Conservation (phyloP, 2,329 filamentous ascomycete species). For the Pyrenophora graminea region DNA sequence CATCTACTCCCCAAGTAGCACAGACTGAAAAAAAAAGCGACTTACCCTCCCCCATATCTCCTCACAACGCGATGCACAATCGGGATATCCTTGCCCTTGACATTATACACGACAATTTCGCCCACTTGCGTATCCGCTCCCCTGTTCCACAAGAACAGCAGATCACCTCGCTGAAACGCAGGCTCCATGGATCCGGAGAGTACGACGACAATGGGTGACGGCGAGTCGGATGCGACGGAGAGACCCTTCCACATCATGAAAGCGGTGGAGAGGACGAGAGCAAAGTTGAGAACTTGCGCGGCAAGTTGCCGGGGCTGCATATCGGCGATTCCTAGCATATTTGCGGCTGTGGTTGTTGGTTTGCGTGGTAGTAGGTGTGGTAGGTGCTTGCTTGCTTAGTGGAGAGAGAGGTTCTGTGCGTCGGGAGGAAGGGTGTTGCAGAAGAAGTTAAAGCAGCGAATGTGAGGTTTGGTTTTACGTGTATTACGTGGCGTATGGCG, state of each 20-base stretch:
- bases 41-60: slow-evolving; percentile 64
- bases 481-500: neutral
- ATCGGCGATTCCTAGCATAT: slow-evolving; percentile 56
- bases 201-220: slow-evolving; percentile 77
- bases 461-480: neutral
- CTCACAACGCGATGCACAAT: slow-evolving; percentile 94
- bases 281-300: slow-evolving; percentile 85
- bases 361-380: neutral
- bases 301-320: slow-evolving; percentile 80
- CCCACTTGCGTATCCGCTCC: slow-evolving; percentile 66
- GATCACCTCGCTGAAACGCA: slow-evolving; percentile 77
- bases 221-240: slow-evolving; percentile 71
- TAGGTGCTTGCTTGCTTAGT: too few species aligned
- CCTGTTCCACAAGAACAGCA: slow-evolving; percentile 78
- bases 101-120: slow-evolving; percentile 80
- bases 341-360: slow-evolving; percentile 15
- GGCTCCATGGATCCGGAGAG: slow-evolving; percentile 84
- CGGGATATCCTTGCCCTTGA: slow-evolving; percentile 91
- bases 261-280: slow-evolving; percentile 83
- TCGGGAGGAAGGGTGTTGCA: too few species aligned
- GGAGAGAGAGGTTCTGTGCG: too few species aligned
- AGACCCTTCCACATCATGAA: slow-evolving; percentile 94
- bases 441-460: too few species aligned
- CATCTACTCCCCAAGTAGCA: neutral
- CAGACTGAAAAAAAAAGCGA: slow-evolving; percentile 3